These are phyloP conservation scores for Penicillium nucicola DNA, from an alignment of 495 filamentous ascomycete genomes.

Conservation along the genomic window DNA sequence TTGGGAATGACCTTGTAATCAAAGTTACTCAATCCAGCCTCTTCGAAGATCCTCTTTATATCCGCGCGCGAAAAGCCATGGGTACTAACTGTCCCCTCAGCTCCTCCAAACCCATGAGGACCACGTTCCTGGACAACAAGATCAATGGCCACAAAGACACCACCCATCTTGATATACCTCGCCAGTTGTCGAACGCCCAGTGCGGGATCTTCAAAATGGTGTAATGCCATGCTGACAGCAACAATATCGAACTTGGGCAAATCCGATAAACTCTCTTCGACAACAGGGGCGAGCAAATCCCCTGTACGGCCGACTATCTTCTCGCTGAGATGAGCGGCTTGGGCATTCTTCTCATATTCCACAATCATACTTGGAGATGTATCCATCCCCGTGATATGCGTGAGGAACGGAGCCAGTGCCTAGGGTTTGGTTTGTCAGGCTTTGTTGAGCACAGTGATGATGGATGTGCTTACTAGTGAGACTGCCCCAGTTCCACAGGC, in stretches of 20 bases:
- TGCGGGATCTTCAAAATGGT: slow-evolving; percentile 66
- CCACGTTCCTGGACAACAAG: slow-evolving; percentile 41
- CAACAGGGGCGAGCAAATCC: slow-evolving; percentile 48
- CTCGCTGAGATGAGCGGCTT: slow-evolving; percentile 38
- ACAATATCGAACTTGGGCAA: slow-evolving; percentile 18
- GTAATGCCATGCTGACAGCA: slow-evolving; percentile 63
- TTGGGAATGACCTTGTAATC: slow-evolving; percentile 31
- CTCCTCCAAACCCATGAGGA: slow-evolving; percentile 27
- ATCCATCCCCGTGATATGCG: slow-evolving; percentile 61
- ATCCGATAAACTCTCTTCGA: slow-evolving; percentile 34
- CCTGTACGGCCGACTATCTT: slow-evolving; percentile 58
- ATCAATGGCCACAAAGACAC: slow-evolving; percentile 64
- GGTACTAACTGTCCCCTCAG: slow-evolving; percentile 45
- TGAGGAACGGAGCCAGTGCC: slow-evolving; percentile 50
- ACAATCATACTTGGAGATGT: slow-evolving; percentile 65
- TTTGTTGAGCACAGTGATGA: slow-evolving; percentile 16
- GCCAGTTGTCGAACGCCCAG: slow-evolving; percentile 54
- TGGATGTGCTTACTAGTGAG: not conserved
- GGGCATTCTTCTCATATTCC: slow-evolving; percentile 49
- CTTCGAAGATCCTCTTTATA: slow-evolving; percentile 50
- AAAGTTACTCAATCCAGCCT: slow-evolving; percentile 48
- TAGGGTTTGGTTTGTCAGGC: slow-evolving; percentile 26
- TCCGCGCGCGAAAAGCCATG: slow-evolving; percentile 56
- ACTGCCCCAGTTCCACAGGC: slow-evolving; percentile 62
- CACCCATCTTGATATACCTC: slow-evolving; percentile 58